Percentiles rank a stretch among this genome's conserved stretches.
Conservation (phyloP, 2,329 filamentous ascomycete genomes). For the Penicillium sp. region DNA sequence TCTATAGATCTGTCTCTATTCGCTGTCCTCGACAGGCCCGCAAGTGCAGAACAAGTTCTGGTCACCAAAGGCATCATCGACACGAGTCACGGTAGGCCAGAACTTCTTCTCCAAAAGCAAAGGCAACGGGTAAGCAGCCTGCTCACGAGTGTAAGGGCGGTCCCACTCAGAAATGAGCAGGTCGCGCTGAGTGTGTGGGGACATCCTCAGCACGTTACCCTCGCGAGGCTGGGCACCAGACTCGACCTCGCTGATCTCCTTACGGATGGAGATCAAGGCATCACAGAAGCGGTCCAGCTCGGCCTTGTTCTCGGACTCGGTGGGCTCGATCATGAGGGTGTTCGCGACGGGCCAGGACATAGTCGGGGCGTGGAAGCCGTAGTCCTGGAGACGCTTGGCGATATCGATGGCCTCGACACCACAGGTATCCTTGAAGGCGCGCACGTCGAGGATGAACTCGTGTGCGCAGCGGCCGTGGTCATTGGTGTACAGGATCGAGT, state of each 20-base stretch:
- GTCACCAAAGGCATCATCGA: conserved; percentile 91
- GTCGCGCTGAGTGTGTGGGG: conserved; percentile 83
- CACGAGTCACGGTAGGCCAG: conserved; percentile 82
- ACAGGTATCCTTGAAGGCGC: conserved; percentile 77
- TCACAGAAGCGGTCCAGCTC: conserved; percentile 94
- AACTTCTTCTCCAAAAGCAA: conserved; percentile 95
- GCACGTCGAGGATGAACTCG: conserved; percentile 92
- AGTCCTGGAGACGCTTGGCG: conserved; percentile 94
- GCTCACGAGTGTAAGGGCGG: conserved; percentile 74
- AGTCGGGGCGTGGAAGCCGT: conserved; percentile 94
- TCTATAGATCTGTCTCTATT: conserved; percentile 28
- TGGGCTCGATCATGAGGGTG: conserved; percentile 97
- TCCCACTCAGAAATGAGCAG: conserved; percentile 76
- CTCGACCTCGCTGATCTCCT: conserved; percentile 82
- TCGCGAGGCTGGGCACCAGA: conserved; percentile 71
- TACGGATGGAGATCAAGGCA: conserved; percentile 79
- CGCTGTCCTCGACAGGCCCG: conserved; percentile 69
- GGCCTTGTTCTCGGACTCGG: conserved; percentile 86
- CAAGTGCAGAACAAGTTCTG: conserved; percentile 94
- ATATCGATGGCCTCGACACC: conserved; percentile 92
- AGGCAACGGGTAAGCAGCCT: conserved; percentile 80
- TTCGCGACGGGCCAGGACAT: conserved; percentile 97
- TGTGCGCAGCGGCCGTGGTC: conserved; percentile 83
- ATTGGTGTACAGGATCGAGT: conserved; percentile 92
- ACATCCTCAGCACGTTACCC: conserved; percentile 82